Percentiles rank a stretch among this genome's conserved stretches.
Evolutionary conservation across 202 grass and related monocot species (phyloP).

Genomic region (Setaria italica): DNA sequence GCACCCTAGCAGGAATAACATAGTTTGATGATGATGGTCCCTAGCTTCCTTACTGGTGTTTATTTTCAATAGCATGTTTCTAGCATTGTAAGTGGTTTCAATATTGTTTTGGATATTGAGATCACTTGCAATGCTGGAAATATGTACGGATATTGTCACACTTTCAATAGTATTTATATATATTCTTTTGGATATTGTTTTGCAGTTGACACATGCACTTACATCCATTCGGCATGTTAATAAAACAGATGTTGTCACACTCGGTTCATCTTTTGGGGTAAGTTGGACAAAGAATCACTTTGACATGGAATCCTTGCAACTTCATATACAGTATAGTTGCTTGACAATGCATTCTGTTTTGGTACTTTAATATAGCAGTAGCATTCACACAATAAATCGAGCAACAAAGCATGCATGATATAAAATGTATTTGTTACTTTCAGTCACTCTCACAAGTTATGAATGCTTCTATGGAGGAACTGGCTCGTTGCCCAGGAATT

Average conservation of each 20-base stretch:
- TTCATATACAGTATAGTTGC: background rate
- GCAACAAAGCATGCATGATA: background rate
- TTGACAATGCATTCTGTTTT: conserved; percentile 1
- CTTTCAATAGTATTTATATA: background rate
- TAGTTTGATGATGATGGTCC: no score
- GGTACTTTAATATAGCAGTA: background rate
- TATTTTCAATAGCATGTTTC: conserved; percentile 13
- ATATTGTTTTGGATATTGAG: conserved; percentile 29
- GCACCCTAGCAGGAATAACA: background rate
- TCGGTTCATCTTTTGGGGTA: conserved; percentile 96
- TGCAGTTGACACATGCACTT: conserved; percentile 83
- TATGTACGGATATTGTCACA: no score
- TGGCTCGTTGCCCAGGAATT: conserved; percentile 89
- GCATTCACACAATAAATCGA: background rate
- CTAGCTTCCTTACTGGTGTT: background rate
- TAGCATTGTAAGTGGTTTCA: conserved; percentile 2
- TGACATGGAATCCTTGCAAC: conserved; percentile 16
- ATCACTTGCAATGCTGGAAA: no score
- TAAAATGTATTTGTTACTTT: conserved; percentile 32
- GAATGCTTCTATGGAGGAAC: conserved; percentile 97
- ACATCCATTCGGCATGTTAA: conserved; percentile 88
- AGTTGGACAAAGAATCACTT: conserved; percentile 30
- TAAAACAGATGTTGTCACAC: conserved; percentile 90
- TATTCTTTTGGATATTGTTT: conserved; percentile 45
- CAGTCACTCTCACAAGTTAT: conserved; percentile 95